Conservation (phyloP, 1,284 basidiomycete species). For the Abortiporus biennis region DNA sequence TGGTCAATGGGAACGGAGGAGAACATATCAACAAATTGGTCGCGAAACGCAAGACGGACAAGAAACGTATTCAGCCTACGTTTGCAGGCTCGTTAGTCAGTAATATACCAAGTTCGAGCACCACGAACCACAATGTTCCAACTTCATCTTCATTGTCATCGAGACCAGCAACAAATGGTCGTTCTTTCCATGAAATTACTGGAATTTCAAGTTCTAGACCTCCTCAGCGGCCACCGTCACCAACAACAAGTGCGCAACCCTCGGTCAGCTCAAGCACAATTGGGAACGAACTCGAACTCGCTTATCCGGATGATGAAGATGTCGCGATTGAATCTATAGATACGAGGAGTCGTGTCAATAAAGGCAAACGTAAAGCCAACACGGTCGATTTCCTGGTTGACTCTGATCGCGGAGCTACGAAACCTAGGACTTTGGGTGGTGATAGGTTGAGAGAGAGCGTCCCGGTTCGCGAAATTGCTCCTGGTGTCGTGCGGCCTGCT, state of each 20-base stretch:
- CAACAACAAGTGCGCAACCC: slow-evolving; percentile 11
- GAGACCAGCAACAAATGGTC: slow-evolving; percentile 8
- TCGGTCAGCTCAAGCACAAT: background rate
- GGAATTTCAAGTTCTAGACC: slow-evolving; percentile 13
- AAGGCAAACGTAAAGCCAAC: slow-evolving; percentile 47
- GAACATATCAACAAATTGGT: slow-evolving; percentile 69
- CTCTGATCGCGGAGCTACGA: slow-evolving; percentile 26
- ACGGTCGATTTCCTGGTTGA: slow-evolving; percentile 39
- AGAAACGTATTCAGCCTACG: slow-evolving; percentile 62
- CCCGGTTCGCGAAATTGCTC: slow-evolving; percentile 45
- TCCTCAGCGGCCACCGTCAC: slow-evolving; percentile 11
- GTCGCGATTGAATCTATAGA: slow-evolving; percentile 48
- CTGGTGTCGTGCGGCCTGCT: slow-evolving; percentile 10
- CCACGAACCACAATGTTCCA: slow-evolving; percentile 14
- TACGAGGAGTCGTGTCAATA: slow-evolving; percentile 16
- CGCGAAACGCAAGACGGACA: slow-evolving; percentile 61
- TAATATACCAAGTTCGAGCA: slow-evolving; percentile 30
- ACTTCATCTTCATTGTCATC: slow-evolving; percentile 5
- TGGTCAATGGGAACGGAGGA: slow-evolving; percentile 25
- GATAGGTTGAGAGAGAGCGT: slow-evolving; percentile 49
- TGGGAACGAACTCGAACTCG: slow-evolving; percentile 22
- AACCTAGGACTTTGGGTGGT: slow-evolving; percentile 66
- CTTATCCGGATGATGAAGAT: slow-evolving; percentile 33
- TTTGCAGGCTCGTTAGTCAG: slow-evolving; percentile 29
- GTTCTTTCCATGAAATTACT: slow-evolving; percentile 20